Evolutionary conservation across 352 stramenopile genomes (phyloP), one percentile per base, ranked within the genome.

Genomic region (Globisporangium abappressorium): DNA sequence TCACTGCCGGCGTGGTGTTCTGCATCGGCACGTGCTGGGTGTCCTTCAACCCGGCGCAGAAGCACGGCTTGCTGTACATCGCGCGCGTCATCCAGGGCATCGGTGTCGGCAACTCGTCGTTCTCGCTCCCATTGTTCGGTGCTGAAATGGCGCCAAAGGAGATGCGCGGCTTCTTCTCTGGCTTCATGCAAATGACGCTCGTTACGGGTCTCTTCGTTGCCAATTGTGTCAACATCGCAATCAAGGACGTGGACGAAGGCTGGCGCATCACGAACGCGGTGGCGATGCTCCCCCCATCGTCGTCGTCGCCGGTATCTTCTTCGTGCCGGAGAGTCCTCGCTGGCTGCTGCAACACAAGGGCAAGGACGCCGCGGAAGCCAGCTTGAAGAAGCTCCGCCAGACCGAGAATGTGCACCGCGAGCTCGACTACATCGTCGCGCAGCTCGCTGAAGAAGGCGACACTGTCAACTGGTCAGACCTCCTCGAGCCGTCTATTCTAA

Each of bases 241-340:
- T 78, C 18, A 38, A 78, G n/a, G 56, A 80, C 58, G 47, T 43
- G 8, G 61, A 74, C 47, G 76, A 38, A 38, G 33, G 76, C 47
- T 82, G 76, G 76, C 70, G 76, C 30, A 78, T 62, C 9, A 80
- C 73, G 57, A 82, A 82, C 30, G 73, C 62, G n/a, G 61, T 82
- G 8, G 65, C 76, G 2, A 78, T 82, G 68, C 59, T 58, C 0
- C 51, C 72, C 73, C 76, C 1, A 9, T 78, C 4, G 70, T 83
- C 22, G 77, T 87, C 0, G 71, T 83, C 58, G 15, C 69, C 14
- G 73, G 75, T 51, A 78, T 87, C 61, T 80, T 66, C 24, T 81
- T 74, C 57, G 77, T 87, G n/a, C 79, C 79, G 0, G 79, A 87
- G 59, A 80, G 69, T n/a, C 79, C 79, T 47, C 77, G 79, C 22